These are phyloP conservation scores for Antitrichia curtipendula DNA, from an alignment of 225 moss, liverwort and hornwort genomes.

Conservation along the genomic window DNA sequence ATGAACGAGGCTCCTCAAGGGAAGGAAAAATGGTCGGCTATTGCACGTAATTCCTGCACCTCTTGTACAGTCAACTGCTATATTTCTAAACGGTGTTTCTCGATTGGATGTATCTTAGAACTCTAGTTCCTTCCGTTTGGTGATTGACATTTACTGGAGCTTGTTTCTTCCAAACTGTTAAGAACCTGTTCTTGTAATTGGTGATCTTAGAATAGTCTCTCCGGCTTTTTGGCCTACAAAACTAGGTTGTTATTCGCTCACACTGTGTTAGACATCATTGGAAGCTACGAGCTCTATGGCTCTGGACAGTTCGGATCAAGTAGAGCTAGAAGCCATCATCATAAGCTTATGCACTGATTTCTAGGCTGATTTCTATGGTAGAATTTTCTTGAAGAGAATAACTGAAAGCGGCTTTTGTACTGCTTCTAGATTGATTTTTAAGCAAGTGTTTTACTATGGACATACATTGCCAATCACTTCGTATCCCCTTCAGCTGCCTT, in stretches of 20 bases:
- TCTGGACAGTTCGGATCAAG: too few relatives aligned
- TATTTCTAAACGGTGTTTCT: background rate
- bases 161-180: background rate
- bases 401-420: background rate
- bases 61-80: background rate
- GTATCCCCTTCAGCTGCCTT: background rate
- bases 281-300: background rate
- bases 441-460: background rate
- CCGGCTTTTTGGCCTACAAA: background rate
- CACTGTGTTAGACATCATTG: background rate
- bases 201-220: background rate
- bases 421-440: background rate
- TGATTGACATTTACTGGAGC: background rate
- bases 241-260: background rate
- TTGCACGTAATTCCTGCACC: background rate
- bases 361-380: background rate
- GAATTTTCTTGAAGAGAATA: background rate
- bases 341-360: background rate
- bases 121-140: background rate
- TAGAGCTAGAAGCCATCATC: background rate
- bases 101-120: background rate
- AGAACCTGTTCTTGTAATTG: background rate
- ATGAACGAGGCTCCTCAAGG: background rate
- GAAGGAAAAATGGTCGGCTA: slow-evolving; percentile 6
- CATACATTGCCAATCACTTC: background rate